phyloP scores from a whole-genome alignment of 2,329 filamentous ascomycete species.

The Fusarium sp. region DNA sequence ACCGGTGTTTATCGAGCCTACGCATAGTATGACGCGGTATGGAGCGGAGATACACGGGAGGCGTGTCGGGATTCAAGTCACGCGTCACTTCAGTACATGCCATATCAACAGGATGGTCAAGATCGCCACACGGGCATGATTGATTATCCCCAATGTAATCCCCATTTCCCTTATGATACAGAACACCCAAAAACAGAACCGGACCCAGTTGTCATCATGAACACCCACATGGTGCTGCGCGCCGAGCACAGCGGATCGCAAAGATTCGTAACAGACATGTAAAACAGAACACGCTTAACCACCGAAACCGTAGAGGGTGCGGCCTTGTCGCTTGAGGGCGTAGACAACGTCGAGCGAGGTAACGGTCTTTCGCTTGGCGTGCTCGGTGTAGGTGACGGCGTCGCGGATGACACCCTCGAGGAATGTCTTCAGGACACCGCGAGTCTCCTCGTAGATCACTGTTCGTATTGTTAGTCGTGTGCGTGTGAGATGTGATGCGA shows the following conservation, averaged over 20 bases:
- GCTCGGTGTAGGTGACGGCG: slow-evolving; percentile 81
- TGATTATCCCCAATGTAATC: slow-evolving; percentile 51
- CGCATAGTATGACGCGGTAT: neutral
- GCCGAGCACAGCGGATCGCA: slow-evolving; percentile 30
- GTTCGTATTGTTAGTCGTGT: slow-evolving; percentile 71
- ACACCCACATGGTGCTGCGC: slow-evolving; percentile 47
- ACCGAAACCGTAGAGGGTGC: slow-evolving; percentile 90
- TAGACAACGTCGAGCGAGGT: slow-evolving; percentile 77
- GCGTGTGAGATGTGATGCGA: slow-evolving; percentile 57
- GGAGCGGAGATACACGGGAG: neutral
- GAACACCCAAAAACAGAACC: slow-evolving; percentile 56
- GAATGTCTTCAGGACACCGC: slow-evolving; percentile 82
- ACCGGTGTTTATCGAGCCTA: neutral
- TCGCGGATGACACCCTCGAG: slow-evolving; percentile 81
- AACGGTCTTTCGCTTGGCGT: slow-evolving; percentile 85
- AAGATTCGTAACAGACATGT: slow-evolving; percentile 51
- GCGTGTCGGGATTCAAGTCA: neutral
- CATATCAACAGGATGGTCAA: slow-evolving; percentile 26
- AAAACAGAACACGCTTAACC: slow-evolving; percentile 66
- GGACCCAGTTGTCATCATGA: slow-evolving; percentile 56
- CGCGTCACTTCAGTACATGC: neutral
- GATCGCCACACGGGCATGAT: slow-evolving; percentile 41
- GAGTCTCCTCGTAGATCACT: slow-evolving; percentile 84
- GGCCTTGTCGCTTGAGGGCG: slow-evolving; percentile 75
- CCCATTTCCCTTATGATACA: slow-evolving; percentile 57